These are phyloP conservation scores for Inga leiocalycina DNA, from an alignment of 306 rosid genomes.

Conservation along the genomic window DNA sequence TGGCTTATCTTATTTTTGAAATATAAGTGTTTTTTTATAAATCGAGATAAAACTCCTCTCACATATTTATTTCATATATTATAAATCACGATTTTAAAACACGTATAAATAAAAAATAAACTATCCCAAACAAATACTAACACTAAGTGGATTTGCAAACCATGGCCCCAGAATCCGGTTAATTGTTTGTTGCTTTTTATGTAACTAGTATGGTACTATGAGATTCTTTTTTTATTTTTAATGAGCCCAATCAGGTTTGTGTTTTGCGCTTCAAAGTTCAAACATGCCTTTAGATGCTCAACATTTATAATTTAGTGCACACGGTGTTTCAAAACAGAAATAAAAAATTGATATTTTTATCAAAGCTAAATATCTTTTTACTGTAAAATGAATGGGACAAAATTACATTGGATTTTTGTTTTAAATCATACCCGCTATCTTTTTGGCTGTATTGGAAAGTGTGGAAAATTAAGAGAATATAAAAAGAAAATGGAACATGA, in stretches of 20 bases:
- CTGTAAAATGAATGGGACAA: background rate
- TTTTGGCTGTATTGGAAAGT: background rate
- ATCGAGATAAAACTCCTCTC: too few relatives aligned
- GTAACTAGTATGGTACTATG: background rate
- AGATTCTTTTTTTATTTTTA: background rate
- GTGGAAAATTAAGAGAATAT: background rate
- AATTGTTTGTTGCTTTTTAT: background rate
- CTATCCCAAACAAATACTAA: background rate
- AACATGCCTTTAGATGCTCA: background rate
- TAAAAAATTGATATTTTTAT: background rate
- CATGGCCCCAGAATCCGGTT: background rate
- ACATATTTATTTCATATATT: too few relatives aligned
- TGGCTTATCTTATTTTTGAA: too few relatives aligned
- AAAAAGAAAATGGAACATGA: background rate
- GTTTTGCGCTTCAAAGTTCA: background rate
- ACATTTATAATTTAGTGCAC: background rate
- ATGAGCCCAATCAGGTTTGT: background rate
- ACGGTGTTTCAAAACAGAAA: background rate
- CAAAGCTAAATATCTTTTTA: background rate
- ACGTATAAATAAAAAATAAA: too few relatives aligned
- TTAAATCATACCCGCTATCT: background rate
- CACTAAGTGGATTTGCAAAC: background rate
- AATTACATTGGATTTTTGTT: background rate
- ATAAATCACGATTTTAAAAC: too few relatives aligned
- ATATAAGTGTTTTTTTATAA: too few relatives aligned